Evolutionary conservation across 768 basidiomycete species (phyloP).

Genomic region (Termitomyces sp.): DNA sequence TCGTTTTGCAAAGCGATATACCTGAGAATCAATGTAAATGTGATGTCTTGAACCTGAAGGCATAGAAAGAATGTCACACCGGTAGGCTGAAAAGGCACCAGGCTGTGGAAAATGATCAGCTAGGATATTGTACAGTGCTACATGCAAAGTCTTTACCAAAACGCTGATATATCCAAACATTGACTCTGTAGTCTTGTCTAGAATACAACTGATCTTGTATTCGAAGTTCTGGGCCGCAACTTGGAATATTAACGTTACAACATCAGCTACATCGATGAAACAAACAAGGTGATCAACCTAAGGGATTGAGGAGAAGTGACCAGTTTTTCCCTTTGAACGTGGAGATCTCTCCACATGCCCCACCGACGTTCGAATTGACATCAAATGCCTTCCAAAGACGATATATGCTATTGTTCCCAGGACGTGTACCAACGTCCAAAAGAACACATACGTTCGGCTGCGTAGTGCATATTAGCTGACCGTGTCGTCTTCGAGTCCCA

Average conservation of each 20-base stretch:
- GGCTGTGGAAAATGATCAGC: conserved; percentile 37
- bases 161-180: conserved; percentile 97
- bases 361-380: conserved; percentile 86
- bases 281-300: conserved; percentile 45
- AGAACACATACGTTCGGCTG: conserved; percentile 91
- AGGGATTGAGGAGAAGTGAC: conserved; percentile 75
- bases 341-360: conserved; percentile 97
- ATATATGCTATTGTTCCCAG: conserved; percentile 85
- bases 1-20: conserved; percentile 91
- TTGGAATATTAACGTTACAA: conserved; percentile 21
- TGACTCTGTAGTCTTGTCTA: conserved; percentile 86
- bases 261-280: neutral
- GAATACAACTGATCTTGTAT: conserved; percentile 87
- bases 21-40: conserved; percentile 23
- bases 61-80: conserved; percentile 26
- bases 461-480: neutral
- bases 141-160: conserved; percentile 42
- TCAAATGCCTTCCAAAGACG: conserved; percentile 95
- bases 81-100: conserved; percentile 92
- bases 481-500: neutral
- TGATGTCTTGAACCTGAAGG: neutral
- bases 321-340: conserved; percentile 89
- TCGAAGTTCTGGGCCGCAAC: conserved; percentile 96
- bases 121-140: neutral
- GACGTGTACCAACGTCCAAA: conserved; percentile 91